Evolutionary conservation across 2,329 filamentous ascomycete species (phyloP).

Genomic region (Coniochaeta hoffmannii): DNA sequence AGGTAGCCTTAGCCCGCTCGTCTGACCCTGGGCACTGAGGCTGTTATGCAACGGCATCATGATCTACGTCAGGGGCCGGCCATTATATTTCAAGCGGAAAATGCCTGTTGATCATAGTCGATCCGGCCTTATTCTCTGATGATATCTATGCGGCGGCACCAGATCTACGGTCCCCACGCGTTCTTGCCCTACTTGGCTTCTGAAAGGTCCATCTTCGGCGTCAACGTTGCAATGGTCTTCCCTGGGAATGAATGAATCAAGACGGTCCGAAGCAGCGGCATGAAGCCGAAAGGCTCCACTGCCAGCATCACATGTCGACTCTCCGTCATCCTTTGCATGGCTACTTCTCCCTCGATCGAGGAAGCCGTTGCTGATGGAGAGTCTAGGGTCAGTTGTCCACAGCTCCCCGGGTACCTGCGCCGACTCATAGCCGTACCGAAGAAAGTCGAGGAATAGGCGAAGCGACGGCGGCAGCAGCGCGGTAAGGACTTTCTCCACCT

Average conservation of each 20-base stretch:
- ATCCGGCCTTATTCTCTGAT: background rate
- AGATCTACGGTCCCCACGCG: slow-evolving; percentile 1
- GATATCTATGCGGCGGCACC: background rate
- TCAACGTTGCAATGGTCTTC: background rate
- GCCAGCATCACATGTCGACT: background rate
- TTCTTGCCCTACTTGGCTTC: too few species aligned
- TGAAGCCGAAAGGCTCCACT: background rate
- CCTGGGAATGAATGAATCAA: background rate
- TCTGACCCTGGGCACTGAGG: background rate
- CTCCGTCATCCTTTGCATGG: background rate
- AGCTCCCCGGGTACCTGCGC: background rate
- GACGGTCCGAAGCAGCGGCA: slow-evolving; percentile 3
- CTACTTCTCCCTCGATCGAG: background rate
- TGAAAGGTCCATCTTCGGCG: background rate
- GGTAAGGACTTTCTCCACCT: slow-evolving; percentile 13
- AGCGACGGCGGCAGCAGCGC: slow-evolving; percentile 4
- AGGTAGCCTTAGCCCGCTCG: background rate
- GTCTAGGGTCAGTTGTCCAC: background rate
- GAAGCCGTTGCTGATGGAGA: background rate
- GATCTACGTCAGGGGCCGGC: background rate
- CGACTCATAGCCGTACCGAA: background rate
- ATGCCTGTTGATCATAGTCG: background rate
- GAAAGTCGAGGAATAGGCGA: background rate
- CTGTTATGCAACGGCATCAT: background rate
- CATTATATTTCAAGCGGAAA: background rate